Base-by-base conservation (phyloP, 805 yeast species). In the Yamadazyma philogaea region DNA sequence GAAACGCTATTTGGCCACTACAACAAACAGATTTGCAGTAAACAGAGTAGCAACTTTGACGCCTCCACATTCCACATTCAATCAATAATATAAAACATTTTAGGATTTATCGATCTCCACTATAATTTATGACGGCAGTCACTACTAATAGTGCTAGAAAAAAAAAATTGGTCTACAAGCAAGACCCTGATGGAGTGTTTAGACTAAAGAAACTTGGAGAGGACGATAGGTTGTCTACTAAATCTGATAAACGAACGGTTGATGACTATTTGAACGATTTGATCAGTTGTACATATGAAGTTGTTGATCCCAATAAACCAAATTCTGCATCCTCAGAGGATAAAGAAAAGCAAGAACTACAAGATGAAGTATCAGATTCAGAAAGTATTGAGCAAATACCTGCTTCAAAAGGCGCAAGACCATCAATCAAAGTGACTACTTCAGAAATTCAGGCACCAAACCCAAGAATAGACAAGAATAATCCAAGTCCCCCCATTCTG, bases 141-240 rank as follows among this genome's bases (percentile, higher is more conserved):
- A 51, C 56, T 18, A 51, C 56, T 19, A 44, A 53, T 7, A 47
- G 48, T 10, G 14, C 36, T 18, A 26, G 26, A 8, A 60, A 59
- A 49, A 59, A 59, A 44, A 65, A 61, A 43, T 43, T 65, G 16
- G 61, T 64, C 10, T 66, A 66, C 46, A 57, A 59, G 42, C 68
- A 64, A 46, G 70, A 61, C 43, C 60, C 68, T 5, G 72, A 66
- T 47, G 72, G 72, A 3, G 68, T 65, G 12, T 66, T 62, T 43
- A 52, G 70, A 12, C 49, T 65, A 31, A 63, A 63, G 44, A 59
- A 59, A 39, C 56, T 54, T n/a, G 56, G 48, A 6, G 50, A 46
- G 11, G 34, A 40, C n/a, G 49, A 49, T 24, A 38, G 39, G 20
- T 26, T 45, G 8, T 43, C 47, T 17, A 47, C 49, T 6, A 47